A percentile compares a stretch with the other conserved stretches of the same genome.
These are phyloP conservation scores for Kwoniella dejecticola DNA, from an alignment of 768 basidiomycete species.

Conservation along the genomic window DNA sequence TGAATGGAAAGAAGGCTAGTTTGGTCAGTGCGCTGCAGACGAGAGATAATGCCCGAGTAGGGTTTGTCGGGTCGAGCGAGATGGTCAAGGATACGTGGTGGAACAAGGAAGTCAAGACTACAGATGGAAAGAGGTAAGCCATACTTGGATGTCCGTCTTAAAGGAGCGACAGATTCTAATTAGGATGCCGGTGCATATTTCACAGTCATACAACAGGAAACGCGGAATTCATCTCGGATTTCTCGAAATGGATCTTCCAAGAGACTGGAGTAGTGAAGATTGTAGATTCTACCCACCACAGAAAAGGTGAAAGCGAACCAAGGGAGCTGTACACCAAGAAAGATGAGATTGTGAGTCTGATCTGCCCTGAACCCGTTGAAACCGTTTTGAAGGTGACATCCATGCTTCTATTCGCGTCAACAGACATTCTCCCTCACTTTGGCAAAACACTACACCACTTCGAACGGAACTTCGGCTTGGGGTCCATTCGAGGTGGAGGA, in stretches of 20 bases:
- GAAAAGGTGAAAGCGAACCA: conserved; percentile 65
- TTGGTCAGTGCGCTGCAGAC: conserved; percentile 91
- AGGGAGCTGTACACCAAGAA: conserved; percentile 79
- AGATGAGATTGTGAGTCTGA: conserved; percentile 69
- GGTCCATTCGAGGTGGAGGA: conserved; percentile 71
- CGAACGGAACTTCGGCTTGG: conserved; percentile 61
- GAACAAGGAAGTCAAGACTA: conserved; percentile 61
- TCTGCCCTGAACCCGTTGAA: no score
- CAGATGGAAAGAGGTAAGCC: conserved; percentile 60
- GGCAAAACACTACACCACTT: conserved; percentile 65
- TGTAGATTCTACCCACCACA: conserved; percentile 68
- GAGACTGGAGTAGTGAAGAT: conserved; percentile 79
- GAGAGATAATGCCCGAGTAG: conserved; percentile 70
- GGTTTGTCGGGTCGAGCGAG: conserved; percentile 78
- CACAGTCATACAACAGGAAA: conserved; percentile 67
- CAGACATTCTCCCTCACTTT: conserved; percentile 76
- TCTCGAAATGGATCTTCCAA: conserved; percentile 89
- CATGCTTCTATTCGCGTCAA: neutral
- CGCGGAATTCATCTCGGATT: conserved; percentile 68
- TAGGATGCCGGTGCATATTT: no score
- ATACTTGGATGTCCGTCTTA: neutral
- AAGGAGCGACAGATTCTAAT: no score
- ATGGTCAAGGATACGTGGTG: conserved; percentile 76
- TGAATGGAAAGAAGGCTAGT: conserved; percentile 72
- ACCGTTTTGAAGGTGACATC: no score